Evolutionary conservation across 2,329 filamentous ascomycete genomes (phyloP).

Genomic region (Aspergillus transmontanensis): DNA sequence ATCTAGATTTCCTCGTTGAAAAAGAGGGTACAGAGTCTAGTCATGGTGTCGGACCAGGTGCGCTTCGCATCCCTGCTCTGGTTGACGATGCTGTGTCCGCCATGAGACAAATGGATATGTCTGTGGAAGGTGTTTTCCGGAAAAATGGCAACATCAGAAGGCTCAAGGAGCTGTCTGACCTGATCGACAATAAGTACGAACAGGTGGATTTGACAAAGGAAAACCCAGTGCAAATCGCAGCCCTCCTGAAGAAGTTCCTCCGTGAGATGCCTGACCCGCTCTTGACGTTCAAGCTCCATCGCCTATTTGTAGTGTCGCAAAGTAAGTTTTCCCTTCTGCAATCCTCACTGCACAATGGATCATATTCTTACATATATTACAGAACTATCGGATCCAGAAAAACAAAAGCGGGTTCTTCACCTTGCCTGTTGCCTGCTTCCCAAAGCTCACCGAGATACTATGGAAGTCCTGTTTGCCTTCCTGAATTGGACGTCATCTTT

Average conservation of each 20-base stretch:
- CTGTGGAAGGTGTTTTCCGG: constrained; percentile 95
- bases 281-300: constrained; percentile 91
- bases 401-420: constrained; percentile 82
- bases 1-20: constrained; percentile 85
- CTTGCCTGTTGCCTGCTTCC: constrained; percentile 89
- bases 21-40: constrained; percentile 96
- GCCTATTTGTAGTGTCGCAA: constrained; percentile 84
- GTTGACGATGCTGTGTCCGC: constrained; percentile 93
- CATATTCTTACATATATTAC: constrained; percentile 11
- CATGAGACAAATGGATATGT: constrained; percentile 99
- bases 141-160: constrained; percentile 99
- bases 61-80: constrained; percentile 86
- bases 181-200: constrained; percentile 84
- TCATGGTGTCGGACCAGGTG: constrained; percentile 89
- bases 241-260: constrained; percentile 91
- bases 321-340: constrained; percentile 53
- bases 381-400: constrained; percentile 79
- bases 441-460: constrained; percentile 86
- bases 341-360: neutral
- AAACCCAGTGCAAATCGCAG: constrained; percentile 90
- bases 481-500: constrained; percentile 97
- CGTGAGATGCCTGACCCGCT: constrained; percentile 92
- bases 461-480: constrained; percentile 95
- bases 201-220: constrained; percentile 84
- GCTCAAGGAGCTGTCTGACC: constrained; percentile 79